A percentile compares a stretch with the other conserved stretches of the same genome.
These are phyloP conservation scores for Hygrophila difformis DNA, from an alignment of 257 asterid species.

Conservation along the genomic window DNA sequence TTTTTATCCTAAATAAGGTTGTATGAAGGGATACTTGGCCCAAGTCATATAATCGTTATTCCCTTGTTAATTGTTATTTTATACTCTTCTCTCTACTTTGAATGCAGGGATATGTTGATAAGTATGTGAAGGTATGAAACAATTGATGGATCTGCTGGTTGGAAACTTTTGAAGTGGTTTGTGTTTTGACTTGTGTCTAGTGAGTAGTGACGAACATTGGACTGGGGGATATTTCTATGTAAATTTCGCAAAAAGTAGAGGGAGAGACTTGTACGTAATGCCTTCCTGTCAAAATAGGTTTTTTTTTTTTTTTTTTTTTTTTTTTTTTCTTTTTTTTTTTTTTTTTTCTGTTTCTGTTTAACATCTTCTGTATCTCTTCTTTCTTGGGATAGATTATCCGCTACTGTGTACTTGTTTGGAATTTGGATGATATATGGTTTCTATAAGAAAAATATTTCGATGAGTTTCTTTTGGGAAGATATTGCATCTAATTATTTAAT, in stretches of 20 bases:
- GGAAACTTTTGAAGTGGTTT: no score
- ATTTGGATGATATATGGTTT: no score
- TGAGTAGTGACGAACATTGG: slow-evolving; percentile 9
- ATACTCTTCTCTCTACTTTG: slow-evolving; percentile 8
- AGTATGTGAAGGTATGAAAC: slow-evolving; percentile 61
- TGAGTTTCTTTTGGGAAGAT: no score
- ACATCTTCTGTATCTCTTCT: no score
- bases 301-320: no score
- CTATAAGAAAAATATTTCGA: no score
- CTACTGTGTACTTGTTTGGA: no score
- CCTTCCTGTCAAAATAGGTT: slow-evolving; percentile 16
- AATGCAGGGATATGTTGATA: slow-evolving; percentile 92
- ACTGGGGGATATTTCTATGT: slow-evolving; percentile 22
- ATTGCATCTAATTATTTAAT: no score
- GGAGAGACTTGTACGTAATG: slow-evolving; percentile 25
- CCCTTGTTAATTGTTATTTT: slow-evolving; percentile 7
- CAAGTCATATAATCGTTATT: slow-evolving; percentile 7
- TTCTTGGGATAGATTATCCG: no score
- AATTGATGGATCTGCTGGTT: slow-evolving; percentile 14
- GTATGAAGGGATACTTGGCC: slow-evolving; percentile 6
- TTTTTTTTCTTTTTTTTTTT: no score
- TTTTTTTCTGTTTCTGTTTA: no score
- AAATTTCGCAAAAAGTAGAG: slow-evolving; percentile 19
- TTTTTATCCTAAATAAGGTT: neutral
- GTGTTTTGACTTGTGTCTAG: slow-evolving; percentile 16